Conservation (phyloP, 2,329 filamentous ascomycete genomes). For the Ascochyta rabiei region DNA sequence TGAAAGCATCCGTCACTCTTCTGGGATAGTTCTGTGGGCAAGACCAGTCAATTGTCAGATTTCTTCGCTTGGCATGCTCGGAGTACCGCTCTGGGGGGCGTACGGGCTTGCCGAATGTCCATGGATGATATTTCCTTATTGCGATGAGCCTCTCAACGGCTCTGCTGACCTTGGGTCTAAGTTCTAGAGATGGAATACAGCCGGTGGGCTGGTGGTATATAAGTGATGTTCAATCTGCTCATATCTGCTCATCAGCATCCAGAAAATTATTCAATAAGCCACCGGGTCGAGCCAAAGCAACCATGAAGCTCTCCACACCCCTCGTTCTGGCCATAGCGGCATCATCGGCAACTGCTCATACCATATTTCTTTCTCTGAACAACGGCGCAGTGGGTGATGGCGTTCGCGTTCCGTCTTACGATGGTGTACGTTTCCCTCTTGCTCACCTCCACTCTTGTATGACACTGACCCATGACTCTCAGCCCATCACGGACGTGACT, state of each 20-base stretch:
- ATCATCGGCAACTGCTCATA: slow-evolving; percentile 54
- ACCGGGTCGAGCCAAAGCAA: background rate
- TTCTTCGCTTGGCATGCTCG: slow-evolving; percentile 7
- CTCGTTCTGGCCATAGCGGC: slow-evolving; percentile 35
- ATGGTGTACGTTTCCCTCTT: slow-evolving; percentile 30
- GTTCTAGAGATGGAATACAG: background rate
- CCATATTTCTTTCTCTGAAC: slow-evolving; percentile 58
- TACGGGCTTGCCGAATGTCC: background rate
- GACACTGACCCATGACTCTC: slow-evolving; percentile 41
- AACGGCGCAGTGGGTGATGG: slow-evolving; percentile 56
- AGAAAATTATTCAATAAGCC: background rate
- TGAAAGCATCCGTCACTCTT: slow-evolving; percentile 17
- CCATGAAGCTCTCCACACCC: slow-evolving; percentile 38
- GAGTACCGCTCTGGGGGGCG: background rate
- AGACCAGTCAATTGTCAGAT: background rate
- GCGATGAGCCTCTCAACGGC: no score
- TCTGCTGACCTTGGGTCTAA: background rate
- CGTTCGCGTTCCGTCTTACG: slow-evolving; percentile 56
- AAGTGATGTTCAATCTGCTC: background rate
- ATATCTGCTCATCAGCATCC: background rate
- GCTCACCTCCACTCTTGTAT: background rate
- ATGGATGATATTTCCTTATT: background rate
- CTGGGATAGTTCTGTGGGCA: slow-evolving; percentile 1
- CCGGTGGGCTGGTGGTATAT: background rate
- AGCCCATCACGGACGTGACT: slow-evolving; percentile 61